phyloP scores from a whole-genome alignment of 495 filamentous ascomycete genomes.

The Talaromyces wortmannii region DNA sequence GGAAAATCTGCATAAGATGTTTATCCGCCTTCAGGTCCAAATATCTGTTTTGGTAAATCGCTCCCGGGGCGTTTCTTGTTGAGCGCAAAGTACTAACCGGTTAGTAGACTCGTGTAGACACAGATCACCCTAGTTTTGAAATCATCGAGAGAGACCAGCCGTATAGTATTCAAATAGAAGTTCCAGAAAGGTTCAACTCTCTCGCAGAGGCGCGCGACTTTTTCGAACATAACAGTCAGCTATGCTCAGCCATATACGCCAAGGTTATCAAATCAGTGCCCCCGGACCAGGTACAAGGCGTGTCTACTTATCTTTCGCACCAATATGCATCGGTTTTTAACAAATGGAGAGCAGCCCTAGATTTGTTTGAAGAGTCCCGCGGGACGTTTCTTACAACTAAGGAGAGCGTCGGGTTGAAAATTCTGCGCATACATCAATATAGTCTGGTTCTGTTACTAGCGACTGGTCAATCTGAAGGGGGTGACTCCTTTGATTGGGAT shows the following conservation, averaged over 20 bases:
- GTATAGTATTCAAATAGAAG: neutral
- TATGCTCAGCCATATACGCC: neutral
- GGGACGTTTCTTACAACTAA: constrained; percentile 6
- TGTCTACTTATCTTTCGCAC: neutral
- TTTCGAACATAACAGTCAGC: constrained; percentile 8
- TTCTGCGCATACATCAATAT: constrained; percentile 10
- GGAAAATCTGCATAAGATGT: constrained; percentile 7
- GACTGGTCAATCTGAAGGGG: neutral
- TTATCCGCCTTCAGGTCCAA: constrained; percentile 12
- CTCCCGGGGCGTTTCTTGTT: neutral
- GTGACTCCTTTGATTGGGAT: constrained; percentile 8
- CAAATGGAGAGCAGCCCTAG: constrained; percentile 11
- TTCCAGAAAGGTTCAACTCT: constrained; percentile 5
- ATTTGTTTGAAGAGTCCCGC: constrained; percentile 7
- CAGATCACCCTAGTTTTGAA: neutral
- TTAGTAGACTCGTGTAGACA: neutral
- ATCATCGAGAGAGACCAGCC: neutral
- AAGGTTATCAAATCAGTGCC: neutral
- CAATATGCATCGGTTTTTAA: constrained; percentile 4
- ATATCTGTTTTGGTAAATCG: constrained; percentile 4
- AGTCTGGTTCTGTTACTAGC: constrained; percentile 6
- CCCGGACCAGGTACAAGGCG: neutral
- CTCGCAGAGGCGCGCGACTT: constrained; percentile 14
- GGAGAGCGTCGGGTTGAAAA: constrained; percentile 9
- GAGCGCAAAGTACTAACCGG: neutral